Base-by-base conservation (phyloP, 495 filamentous ascomycete species). In the Tuber brumale region DNA sequence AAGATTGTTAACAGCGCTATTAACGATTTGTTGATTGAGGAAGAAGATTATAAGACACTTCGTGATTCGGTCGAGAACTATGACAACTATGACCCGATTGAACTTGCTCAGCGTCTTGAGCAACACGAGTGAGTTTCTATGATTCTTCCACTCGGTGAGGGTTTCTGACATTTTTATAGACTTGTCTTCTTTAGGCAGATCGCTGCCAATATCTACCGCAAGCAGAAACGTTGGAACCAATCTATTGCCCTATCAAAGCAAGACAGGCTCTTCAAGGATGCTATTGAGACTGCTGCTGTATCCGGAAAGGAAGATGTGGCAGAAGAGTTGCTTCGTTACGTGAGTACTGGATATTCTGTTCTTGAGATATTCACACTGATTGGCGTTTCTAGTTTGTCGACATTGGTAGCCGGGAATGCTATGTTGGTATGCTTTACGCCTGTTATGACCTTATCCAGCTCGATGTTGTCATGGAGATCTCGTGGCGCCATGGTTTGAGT, bases 191-290 rank as follows among this genome's bases (percentile, higher is more conserved):
- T 99, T 92, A 90, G 96, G 79, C 96, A 99, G 86, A 96, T 98
- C 81, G 95, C 96, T 16, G 93, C 96, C 79, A 96, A 89, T 87
- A 98, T 99, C 86, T 99, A 98, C 87, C 93, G 96, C 78, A 98
- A 98, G 89, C 97, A 97, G 87, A 98, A 97, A 91, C 90, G 96
- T 76, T 99, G 96, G 96, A 94, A 97, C 85, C 97, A 98, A 87
- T 97, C 95, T n/a, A 98, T 99, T 84, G 90, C 92, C 71, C 87
- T 99, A 70, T 97, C 94, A 18, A 99, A 99, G 89, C 96, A 98
- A 84, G 96, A 99, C 87, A 98, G 97, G 89, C 87, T 99, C 48
- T 99, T 94, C 90, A 97, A 97, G 88, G 96, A 99, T 88, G 96
- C 96, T 42, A 98, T 99, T 79, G 96, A 99, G 88, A 99, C 96